Conservation (phyloP, 495 filamentous ascomycete species). For the Viridothelium virens region DNA sequence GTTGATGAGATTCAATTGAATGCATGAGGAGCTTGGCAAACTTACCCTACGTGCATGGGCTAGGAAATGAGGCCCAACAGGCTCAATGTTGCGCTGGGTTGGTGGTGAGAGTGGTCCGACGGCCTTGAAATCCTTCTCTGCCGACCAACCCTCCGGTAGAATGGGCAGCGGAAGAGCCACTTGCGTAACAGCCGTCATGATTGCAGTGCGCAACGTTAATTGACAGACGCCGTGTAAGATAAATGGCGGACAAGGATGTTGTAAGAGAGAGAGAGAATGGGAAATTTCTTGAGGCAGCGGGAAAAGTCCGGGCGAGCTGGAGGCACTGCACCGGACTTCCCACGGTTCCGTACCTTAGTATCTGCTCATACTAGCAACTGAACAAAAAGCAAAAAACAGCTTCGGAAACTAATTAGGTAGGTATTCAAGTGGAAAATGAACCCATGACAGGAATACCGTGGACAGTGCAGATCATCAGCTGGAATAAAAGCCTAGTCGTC, state of each 20-base stretch:
- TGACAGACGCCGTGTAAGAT: neutral
- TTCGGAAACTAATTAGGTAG: no score
- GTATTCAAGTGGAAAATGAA: no score
- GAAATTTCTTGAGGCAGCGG: neutral
- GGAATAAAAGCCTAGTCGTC: no score
- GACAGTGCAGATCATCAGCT: no score
- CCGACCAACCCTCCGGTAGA: slow-evolving; percentile 74
- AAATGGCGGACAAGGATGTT: neutral
- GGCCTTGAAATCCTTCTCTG: slow-evolving; percentile 85
- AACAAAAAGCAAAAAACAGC: no score
- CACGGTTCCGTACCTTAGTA: no score
- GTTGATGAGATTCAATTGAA: slow-evolving; percentile 22
- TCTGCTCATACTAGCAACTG: no score
- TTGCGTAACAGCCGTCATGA: slow-evolving; percentile 76
- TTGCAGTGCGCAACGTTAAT: slow-evolving; percentile 14
- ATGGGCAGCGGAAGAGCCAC: slow-evolving; percentile 75
- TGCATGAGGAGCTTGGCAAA: slow-evolving; percentile 12
- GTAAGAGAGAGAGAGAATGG: neutral
- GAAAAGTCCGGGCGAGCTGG: neutral
- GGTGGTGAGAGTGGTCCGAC: slow-evolving; percentile 60
- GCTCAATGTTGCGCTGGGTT: slow-evolving; percentile 79
- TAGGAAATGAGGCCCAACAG: slow-evolving; percentile 93
- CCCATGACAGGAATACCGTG: no score
- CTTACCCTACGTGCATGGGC: slow-evolving; percentile 86
- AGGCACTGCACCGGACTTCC: no score